These are phyloP conservation scores for Clitoria ternatea DNA, from an alignment of 306 rosid genomes.

Conservation along the genomic window DNA sequence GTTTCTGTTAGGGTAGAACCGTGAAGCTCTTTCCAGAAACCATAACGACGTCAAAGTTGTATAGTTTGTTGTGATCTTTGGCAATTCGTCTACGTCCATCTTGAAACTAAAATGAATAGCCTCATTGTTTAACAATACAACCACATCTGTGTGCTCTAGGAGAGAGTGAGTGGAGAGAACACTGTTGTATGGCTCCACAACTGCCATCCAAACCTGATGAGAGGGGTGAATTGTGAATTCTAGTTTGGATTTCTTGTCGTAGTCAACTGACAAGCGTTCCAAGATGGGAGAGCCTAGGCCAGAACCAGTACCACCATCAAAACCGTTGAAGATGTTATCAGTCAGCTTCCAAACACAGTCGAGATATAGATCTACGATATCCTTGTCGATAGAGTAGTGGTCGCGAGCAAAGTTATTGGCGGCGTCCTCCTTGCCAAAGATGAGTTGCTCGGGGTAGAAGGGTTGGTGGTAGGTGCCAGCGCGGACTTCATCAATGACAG, in stretches of 20 bases:
- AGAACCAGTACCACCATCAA: slow-evolving; percentile 97
- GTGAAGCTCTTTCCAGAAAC: too few species aligned
- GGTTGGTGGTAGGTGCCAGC: slow-evolving; percentile 81
- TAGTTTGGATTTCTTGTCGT: slow-evolving; percentile 89
- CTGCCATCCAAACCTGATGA: slow-evolving; percentile 98
- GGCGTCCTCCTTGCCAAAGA: slow-evolving; percentile 97
- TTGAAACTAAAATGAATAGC: slow-evolving; percentile 93
- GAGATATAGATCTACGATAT: slow-evolving; percentile 93
- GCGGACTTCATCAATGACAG: slow-evolving; percentile 92
- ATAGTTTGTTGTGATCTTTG: too few species aligned
- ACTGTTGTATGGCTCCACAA: slow-evolving; percentile 96
- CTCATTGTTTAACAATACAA: slow-evolving; percentile 90
- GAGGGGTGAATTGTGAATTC: slow-evolving; percentile 98
- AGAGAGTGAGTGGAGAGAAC: slow-evolving; percentile 96
- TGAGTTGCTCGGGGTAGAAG: slow-evolving; percentile 93
- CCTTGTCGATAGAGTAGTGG: slow-evolving; percentile 67
- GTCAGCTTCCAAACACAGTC: slow-evolving; percentile 92
- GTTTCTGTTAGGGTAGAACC: too few species aligned
- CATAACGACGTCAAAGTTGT: too few species aligned
- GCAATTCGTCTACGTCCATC: too few species aligned
- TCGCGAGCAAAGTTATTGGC: slow-evolving; percentile 98
- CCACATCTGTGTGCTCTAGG: slow-evolving; percentile 93
- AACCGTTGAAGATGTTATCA: slow-evolving; percentile 93
- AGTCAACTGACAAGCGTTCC: slow-evolving; percentile 92
- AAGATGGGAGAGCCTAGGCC: slow-evolving; percentile 83